Evolutionary conservation across 306 rosid species (phyloP).

Genomic region (Gastrolobium bilobum): DNA sequence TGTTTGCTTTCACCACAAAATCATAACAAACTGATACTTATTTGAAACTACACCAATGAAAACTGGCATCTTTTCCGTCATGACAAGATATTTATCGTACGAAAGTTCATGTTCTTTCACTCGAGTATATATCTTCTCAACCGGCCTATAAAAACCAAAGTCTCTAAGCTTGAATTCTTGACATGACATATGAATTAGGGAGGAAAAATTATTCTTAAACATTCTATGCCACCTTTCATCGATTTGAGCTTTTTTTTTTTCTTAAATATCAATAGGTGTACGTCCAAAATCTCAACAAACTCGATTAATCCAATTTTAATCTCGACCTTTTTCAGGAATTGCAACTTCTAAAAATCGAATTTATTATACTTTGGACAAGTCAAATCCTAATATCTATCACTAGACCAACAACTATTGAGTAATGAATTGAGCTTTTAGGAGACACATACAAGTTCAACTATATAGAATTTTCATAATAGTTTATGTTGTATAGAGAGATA

Average conservation of each 20-base stretch:
- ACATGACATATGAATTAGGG: not conserved
- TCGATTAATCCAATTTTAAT: too few species aligned
- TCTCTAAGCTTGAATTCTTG: not conserved
- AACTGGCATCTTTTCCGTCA: conserved; percentile 24
- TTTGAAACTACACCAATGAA: conserved; percentile 50
- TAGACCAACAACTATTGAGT: too few species aligned
- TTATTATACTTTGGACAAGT: too few species aligned
- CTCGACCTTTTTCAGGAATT: too few species aligned
- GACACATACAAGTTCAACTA: too few species aligned
- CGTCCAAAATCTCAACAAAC: too few species aligned
- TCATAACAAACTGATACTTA: conserved; percentile 61
- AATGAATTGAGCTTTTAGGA: too few species aligned
- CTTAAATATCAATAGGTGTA: too few species aligned
- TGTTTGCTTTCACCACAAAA: conserved; percentile 53
- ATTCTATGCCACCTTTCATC: not conserved
- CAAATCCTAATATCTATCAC: too few species aligned
- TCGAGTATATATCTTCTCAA: conserved; percentile 28
- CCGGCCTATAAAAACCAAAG: conserved; percentile 33
- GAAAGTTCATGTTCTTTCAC: conserved; percentile 38
- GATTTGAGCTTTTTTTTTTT: not conserved
- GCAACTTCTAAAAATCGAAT: too few species aligned
- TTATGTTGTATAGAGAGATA: too few species aligned
- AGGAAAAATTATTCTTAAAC: not conserved
- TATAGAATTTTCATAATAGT: too few species aligned
- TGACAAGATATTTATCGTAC: conserved; percentile 19